Evolutionary conservation across 495 filamentous ascomycete species (phyloP), one percentile per base, ranked within the genome.

Genomic region (Parmelia sp.): DNA sequence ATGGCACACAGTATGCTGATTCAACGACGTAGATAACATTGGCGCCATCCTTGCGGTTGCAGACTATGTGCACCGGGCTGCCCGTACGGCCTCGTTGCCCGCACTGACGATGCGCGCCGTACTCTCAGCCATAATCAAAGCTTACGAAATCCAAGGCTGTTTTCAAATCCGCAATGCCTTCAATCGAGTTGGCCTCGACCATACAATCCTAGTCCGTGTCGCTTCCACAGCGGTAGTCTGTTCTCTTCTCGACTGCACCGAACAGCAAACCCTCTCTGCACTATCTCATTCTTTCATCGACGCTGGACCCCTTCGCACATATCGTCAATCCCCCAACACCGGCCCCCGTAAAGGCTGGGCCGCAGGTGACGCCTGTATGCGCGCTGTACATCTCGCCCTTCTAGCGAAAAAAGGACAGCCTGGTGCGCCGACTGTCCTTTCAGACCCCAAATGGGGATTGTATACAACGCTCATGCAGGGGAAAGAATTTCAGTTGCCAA

Each of bases 141-240:
- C 79, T 1, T 80, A 80, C 62, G 79, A 82, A 59, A 76, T 82
- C 62, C 79, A 82, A 60, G 79, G 79, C 29, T 68, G 65, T 57
- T 73, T 76, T 55, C 79, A 77, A 37, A 67, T 75, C 9, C 2
- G 15, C 3, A 80, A 80, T 40, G 66, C 77, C 8, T 77, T 79
- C 62, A 80, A 81, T 60, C 45, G 40, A 0, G 57, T 68, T 29
- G 79, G 80, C 0, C 66, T 82, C 0, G 79, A 82, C 66, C 79
- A 81, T 70, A 72, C 72, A 0, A 72, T 82, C 21, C 69, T 81
- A 0, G 77, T 79, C 40, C 79, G 80, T 59, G 57, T 82, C 4
- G 77, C 78, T 1, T 75, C 77, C 0, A 68, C 74, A 1, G 74
- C 79, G 11, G 70, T 77, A 10, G 69, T 74, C 0, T 71, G 70